These are phyloP conservation scores for Ashbya aceris DNA, from an alignment of 1,139 yeast species.

Conservation along the genomic window DNA sequence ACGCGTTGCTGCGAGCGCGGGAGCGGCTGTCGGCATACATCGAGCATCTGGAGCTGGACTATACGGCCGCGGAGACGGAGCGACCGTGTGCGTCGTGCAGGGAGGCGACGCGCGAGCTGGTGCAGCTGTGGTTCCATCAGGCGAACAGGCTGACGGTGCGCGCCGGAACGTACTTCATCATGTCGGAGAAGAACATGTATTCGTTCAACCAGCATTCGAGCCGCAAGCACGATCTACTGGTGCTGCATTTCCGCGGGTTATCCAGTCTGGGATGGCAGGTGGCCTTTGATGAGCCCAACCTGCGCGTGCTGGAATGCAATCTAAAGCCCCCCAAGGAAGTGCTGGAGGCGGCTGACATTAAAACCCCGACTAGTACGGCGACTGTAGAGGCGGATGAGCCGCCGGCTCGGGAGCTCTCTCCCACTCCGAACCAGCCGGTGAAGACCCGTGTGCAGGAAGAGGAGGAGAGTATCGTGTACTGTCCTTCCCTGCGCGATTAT, in stretches of 20 bases:
- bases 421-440: not conserved
- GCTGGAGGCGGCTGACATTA: not conserved
- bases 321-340: not conserved
- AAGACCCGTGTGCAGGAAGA: not conserved
- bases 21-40: not conserved
- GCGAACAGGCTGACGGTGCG: constrained; percentile 9
- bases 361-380: not conserved
- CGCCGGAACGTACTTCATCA: not conserved
- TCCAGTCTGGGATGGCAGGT: constrained; percentile 22
- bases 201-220: not conserved
- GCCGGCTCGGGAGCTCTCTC: not conserved
- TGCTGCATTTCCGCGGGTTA: not conserved
- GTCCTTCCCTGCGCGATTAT: not conserved
- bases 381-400: not conserved
- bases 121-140: constrained; percentile 24
- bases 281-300: constrained; percentile 28
- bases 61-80: no score
- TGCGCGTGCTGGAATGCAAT: constrained; percentile 22
- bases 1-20: not conserved
- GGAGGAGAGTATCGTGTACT: no score
- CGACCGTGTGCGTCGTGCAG: no score
- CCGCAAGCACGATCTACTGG: not conserved
- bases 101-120: constrained; percentile 6
- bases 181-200: not conserved
- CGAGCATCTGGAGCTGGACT: no score